A percentile compares a stretch with the other conserved stretches of the same genome.
Evolutionary conservation across 805 yeast species (phyloP).

Genomic region (Saturnispora silvae): DNA sequence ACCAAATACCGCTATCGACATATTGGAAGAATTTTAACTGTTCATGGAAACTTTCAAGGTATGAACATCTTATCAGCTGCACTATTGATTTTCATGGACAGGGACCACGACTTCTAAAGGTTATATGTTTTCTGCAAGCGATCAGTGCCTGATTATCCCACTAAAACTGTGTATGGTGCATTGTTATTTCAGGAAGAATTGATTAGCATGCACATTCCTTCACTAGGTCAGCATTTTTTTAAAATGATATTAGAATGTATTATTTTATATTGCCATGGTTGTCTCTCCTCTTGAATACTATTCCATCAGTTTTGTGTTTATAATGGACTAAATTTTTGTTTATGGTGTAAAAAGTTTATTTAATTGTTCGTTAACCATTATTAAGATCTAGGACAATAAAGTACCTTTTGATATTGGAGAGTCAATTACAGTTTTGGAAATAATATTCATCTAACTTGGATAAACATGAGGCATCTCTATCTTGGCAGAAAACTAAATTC

Average conservation of each 20-base stretch:
- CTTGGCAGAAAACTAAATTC: conserved; percentile 65
- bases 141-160: conserved; percentile 89
- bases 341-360: conserved; percentile 85
- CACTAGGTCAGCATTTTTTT: conserved; percentile 72
- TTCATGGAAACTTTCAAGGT: conserved; percentile 97
- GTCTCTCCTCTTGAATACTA: conserved; percentile 77
- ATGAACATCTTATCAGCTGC: conserved; percentile 92
- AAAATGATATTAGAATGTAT: conserved; percentile 79
- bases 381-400: conserved; percentile 79
- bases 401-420: conserved; percentile 87
- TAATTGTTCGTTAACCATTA: conserved; percentile 87
- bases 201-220: conserved; percentile 83
- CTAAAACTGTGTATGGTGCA: conserved; percentile 96
- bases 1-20: conserved; percentile 75
- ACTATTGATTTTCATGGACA: conserved; percentile 72
- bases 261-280: conserved; percentile 97
- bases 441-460: conserved; percentile 70
- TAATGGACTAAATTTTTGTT: conserved; percentile 79
- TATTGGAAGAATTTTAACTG: conserved; percentile 82
- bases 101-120: conserved; percentile 96
- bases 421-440: conserved; percentile 75
- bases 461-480: conserved; percentile 54
- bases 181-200: conserved; percentile 81
- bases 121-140: conserved; percentile 70
- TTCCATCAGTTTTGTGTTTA: conserved; percentile 88